Evolutionary conservation across 108 stramenopile species (phyloP).

Genomic region (Stephanodiscus triporus): DNA sequence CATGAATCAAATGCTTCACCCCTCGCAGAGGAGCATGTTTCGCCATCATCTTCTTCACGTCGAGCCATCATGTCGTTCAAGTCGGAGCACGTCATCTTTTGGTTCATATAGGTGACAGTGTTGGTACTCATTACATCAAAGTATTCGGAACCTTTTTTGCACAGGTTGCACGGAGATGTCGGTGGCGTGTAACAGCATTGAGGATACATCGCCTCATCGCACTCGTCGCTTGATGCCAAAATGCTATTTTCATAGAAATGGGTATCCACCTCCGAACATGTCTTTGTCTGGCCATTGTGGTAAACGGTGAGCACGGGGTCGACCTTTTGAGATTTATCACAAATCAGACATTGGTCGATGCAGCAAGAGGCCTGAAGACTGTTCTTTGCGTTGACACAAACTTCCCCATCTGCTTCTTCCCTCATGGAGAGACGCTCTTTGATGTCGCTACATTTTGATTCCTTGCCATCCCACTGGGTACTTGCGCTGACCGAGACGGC

Average conservation of each 20-base stretch:
- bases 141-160: slow-evolving; percentile 31
- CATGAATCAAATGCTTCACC: slow-evolving; percentile 38
- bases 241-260: slow-evolving; percentile 42
- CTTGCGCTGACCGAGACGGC: slow-evolving; percentile 35
- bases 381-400: slow-evolving; percentile 36
- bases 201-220: slow-evolving; percentile 13
- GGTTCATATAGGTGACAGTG: slow-evolving; percentile 27
- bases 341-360: slow-evolving; percentile 48
- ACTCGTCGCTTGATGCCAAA: slow-evolving; percentile 41
- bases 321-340: slow-evolving; percentile 34
- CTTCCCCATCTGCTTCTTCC: slow-evolving; percentile 44
- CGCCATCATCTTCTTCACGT: slow-evolving; percentile 36
- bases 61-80: slow-evolving; percentile 36
- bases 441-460: slow-evolving; percentile 44
- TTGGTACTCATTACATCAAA: slow-evolving; percentile 50
- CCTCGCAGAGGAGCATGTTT: slow-evolving; percentile 27
- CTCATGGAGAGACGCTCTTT: slow-evolving; percentile 19
- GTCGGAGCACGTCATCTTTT: slow-evolving; percentile 34
- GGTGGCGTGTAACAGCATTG: slow-evolving; percentile 41
- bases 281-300: slow-evolving; percentile 45
- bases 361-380: slow-evolving; percentile 34
- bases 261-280: slow-evolving; percentile 34
- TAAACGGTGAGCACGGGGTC: slow-evolving; percentile 42
- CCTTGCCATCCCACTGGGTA: slow-evolving; percentile 30
- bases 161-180: slow-evolving; percentile 38